Evolutionary conservation across 805 yeast species (phyloP), one percentile per base, ranked within the genome.

Genomic region (Danielozyma ontarioensis): DNA sequence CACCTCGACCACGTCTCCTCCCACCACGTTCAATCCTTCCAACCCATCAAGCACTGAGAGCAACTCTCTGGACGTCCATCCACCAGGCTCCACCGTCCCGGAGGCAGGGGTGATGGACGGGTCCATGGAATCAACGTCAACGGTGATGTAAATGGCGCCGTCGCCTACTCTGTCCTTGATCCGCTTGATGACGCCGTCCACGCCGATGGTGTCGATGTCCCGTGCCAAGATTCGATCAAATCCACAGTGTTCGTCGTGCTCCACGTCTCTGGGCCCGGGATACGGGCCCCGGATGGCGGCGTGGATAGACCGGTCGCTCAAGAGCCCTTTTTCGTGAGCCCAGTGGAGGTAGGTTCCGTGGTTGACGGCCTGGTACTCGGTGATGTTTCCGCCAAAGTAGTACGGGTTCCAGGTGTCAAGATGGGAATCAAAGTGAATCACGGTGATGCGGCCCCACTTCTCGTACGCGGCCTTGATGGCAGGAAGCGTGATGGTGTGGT

Each of bases 1-100:
- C 7, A 54, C 59, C 33, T 54, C 59, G 12, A 54, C 59, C 3
- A 54, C 51, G 38, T 54, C 59, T 5, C 46, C 55, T 4, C 59
- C 59, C 12, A 54, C 45, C 14, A 54, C 35, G 30, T 53, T 50
- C n/a, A 53, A 36, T 11, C 58, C 58, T 37, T 51, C 55, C 18
- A 54, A 42, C 8, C 56, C 56, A 29, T 49, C 54, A 13, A 54
- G 36, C 5, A 54, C 46, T 17, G 47, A 37, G n/a, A 54, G 33
- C 17, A 54, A 44, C 29, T 53, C 59, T 36, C 59, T 42, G 13
- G 47, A 39, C 13, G 53, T 41, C 40, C 49, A 51, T 5, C 59
- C 59, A 18, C 59, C 59, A 15, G 45, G 39, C 33, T 53, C 59
- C 43, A 52, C 45, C 5, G 57, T 53, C 12, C 59, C 59, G 4